phyloP scores from a whole-genome alignment of 768 basidiomycete species.

The Boletus reticulatus region DNA sequence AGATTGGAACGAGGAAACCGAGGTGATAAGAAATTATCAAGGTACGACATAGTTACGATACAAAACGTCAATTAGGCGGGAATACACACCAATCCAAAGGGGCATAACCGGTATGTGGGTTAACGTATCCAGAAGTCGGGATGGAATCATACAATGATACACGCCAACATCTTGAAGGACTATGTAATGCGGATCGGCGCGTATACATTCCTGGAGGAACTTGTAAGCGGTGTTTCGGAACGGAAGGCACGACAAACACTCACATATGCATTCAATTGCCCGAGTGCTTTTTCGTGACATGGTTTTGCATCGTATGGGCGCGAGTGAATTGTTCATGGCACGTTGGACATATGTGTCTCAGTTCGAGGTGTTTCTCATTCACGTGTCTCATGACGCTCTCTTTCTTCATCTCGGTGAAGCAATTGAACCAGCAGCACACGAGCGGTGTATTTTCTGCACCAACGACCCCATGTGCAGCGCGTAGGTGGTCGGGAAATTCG shows the following conservation, averaged over 20 bases:
- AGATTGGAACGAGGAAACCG: neutral
- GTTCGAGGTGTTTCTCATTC: slow-evolving; percentile 23
- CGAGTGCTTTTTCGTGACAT: slow-evolving; percentile 11
- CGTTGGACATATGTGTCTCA: slow-evolving; percentile 10
- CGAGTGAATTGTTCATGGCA: slow-evolving; percentile 28
- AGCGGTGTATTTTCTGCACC: slow-evolving; percentile 12
- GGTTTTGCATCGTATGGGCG: slow-evolving; percentile 17
- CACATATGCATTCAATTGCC: neutral
- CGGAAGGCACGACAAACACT: neutral
- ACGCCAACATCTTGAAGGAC: neutral
- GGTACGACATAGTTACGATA: slow-evolving; percentile 6
- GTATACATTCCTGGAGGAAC: neutral
- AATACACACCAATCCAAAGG: neutral
- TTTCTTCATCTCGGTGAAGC: slow-evolving; percentile 20
- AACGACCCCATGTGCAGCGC: slow-evolving; percentile 16
- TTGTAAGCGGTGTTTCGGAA: neutral
- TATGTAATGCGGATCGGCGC: neutral
- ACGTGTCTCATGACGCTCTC: slow-evolving; percentile 29
- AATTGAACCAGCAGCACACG: slow-evolving; percentile 20
- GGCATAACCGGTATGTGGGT: neutral
- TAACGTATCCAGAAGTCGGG: neutral
- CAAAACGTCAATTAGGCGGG: slow-evolving; percentile 7
- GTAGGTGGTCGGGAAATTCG: slow-evolving; percentile 22
- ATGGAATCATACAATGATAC: neutral
- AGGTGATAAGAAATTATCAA: neutral